Evolutionary conservation across 2,329 filamentous ascomycete species (phyloP).

Genomic region (Colletotrichum tabaci): DNA sequence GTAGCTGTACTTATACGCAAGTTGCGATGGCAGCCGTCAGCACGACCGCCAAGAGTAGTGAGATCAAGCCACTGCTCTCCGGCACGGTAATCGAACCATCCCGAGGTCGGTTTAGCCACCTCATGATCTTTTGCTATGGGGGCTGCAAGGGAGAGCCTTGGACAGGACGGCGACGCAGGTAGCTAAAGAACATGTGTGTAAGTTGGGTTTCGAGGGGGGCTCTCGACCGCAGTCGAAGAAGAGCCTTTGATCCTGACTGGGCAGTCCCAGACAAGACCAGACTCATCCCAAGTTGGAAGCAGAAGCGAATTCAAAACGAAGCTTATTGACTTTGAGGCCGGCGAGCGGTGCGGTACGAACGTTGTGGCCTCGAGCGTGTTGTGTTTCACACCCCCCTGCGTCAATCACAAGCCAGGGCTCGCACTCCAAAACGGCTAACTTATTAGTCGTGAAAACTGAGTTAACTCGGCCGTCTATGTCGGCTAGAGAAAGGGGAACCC

Average conservation of each 20-base stretch:
- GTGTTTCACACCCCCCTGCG: conserved; percentile 26
- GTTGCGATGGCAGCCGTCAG: conserved; percentile 36
- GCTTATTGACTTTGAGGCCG: no score
- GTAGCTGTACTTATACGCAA: conserved; percentile 20
- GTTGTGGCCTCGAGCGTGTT: conserved; percentile 10
- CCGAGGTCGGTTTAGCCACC: background rate
- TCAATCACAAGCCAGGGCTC: conserved; percentile 15
- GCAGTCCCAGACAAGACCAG: conserved; percentile 16
- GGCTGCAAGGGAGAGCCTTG: conserved; percentile 1
- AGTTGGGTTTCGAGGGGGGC: background rate
- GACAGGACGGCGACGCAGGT: background rate
- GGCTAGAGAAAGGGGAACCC: background rate
- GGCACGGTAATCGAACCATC: background rate
- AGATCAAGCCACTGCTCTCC: background rate
- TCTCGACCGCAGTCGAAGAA: no score
- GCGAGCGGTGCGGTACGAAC: background rate
- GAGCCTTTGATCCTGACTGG: background rate
- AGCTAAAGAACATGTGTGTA: background rate
- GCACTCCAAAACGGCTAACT: background rate
- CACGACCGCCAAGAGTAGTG: background rate
- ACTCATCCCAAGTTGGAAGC: no score
- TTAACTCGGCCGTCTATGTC: background rate
- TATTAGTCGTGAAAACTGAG: background rate
- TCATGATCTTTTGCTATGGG: conserved; percentile 14
- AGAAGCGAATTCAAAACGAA: no score